Base-by-base conservation (phyloP, 192 early-diverging fungal species). In the Linnemannia exigua region DNA sequence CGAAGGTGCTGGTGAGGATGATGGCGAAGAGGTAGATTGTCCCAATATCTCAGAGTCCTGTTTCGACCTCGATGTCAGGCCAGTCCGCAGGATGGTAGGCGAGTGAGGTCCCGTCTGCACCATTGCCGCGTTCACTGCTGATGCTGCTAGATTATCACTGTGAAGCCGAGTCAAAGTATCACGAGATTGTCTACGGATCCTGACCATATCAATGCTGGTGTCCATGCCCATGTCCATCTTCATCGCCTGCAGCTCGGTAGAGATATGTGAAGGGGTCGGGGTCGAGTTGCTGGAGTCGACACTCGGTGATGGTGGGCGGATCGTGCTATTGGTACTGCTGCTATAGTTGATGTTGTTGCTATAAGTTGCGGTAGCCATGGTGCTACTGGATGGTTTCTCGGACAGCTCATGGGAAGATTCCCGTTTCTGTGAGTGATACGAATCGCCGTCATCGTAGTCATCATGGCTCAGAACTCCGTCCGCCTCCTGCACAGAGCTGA, bases 181-280 rank as follows among this genome's bases (percentile, higher is more conserved):
- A 4, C 79, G 72, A 19, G 79, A 80, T 35, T 44, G 48, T 52
- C 22, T 72, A n/a, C 79, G 72, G 33, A 80, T 74, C n/a, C 69
- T 80, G 66, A n/a, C n/a, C n/a, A 9, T 44, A 3, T 44, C 5
- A 3, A 44, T 44, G 41, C 41, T 9, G 5, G 9, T 44, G 9
- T 3, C 41, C 41, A 44, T 44, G 9, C 9, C 41, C 3, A 44
- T 44, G 41, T 44, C 41, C 41, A 44, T 44, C 5, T 80, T 72
- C 63, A 80, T 80, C 3, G 79, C 74, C 35, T 9, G 12, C 28
- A 31, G 28, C n/a, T 63, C 58, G 25, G 28, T 31, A 25, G 28
- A 63, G 14, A 63, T 63, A 14, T 63, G 58, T 31, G 58, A 63
- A 14, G 58, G 58, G 25, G 25, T 15, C 14, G 28, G 28, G 2